These are phyloP conservation scores for Pleurotus platypus DNA, from an alignment of 768 basidiomycete genomes.

Conservation along the genomic window DNA sequence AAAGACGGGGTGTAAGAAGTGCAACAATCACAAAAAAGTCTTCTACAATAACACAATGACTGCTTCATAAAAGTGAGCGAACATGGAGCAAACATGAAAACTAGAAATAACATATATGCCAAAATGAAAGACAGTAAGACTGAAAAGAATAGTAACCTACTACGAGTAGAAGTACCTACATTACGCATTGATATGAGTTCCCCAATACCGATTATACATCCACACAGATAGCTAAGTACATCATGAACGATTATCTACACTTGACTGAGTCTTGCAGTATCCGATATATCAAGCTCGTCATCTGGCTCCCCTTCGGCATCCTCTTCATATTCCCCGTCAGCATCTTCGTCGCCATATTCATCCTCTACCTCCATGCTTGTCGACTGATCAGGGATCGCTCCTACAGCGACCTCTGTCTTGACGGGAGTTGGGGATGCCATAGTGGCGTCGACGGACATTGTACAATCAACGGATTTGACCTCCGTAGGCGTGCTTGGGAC, in stretches of 20 bases:
- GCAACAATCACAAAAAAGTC: too few species aligned
- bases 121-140: too few species aligned
- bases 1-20: too few species aligned
- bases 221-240: conserved; percentile 10
- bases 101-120: too few species aligned
- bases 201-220: conserved; percentile 3
- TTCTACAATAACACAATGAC: too few species aligned
- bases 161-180: background rate
- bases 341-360: conserved; percentile 37
- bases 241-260: conserved; percentile 9
- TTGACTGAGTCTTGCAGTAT: conserved; percentile 11
- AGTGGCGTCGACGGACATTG: background rate
- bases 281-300: conserved; percentile 24
- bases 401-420: background rate
- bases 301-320: conserved; percentile 39
- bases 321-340: conserved; percentile 36
- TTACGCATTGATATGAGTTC: conserved; percentile 3
- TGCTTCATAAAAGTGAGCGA: too few species aligned
- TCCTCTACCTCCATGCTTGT: conserved; percentile 24
- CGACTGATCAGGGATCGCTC: conserved; percentile 12
- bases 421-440: background rate
- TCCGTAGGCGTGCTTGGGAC: background rate
- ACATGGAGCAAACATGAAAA: too few species aligned
- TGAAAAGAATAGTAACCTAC: background rate
- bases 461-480: background rate